phyloP scores from a whole-genome alignment of 1,139 yeast genomes.

The Saccharomyces hybrid region DNA sequence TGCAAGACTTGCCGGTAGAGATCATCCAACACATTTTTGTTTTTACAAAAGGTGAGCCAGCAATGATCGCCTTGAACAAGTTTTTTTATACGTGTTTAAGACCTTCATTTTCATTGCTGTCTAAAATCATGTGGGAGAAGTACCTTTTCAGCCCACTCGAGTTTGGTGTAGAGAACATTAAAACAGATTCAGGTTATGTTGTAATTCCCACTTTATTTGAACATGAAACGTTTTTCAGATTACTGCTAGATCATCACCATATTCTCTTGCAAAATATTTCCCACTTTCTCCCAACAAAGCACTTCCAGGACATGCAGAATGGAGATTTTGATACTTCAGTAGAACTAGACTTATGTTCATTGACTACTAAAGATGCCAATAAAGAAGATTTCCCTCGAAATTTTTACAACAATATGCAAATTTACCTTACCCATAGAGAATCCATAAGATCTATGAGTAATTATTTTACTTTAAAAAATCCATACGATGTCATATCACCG shows the following conservation, averaged over 20 bases:
- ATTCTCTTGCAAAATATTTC: slow-evolving; percentile 2
- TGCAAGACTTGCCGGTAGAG: slow-evolving; percentile 17
- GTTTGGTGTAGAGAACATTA: slow-evolving; percentile 5
- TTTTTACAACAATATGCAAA: background rate
- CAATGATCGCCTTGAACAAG: slow-evolving; percentile 12
- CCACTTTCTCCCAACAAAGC: slow-evolving; percentile 1
- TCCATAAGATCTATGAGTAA: background rate
- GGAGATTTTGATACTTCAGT: background rate
- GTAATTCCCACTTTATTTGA: slow-evolving; percentile 9
- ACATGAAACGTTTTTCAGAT: slow-evolving; percentile 3
- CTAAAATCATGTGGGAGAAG: slow-evolving; percentile 10
- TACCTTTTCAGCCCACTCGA: slow-evolving; percentile 8
- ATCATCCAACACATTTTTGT: slow-evolving; percentile 18
- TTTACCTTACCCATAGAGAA: background rate
- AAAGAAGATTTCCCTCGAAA: slow-evolving; percentile 2
- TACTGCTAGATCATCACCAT: slow-evolving; percentile 8
- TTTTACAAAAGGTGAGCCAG: slow-evolving; percentile 9
- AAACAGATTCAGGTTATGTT: background rate
- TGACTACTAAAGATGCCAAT: background rate
- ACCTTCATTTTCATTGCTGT: slow-evolving; percentile 10
- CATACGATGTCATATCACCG: slow-evolving; percentile 3
- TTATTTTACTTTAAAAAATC: slow-evolving; percentile 1
- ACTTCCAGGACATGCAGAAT: background rate
- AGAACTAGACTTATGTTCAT: background rate
- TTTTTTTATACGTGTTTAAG: slow-evolving; percentile 10